Conservation (phyloP, 2,329 filamentous ascomycete genomes). For the Polytolypa hystricis region DNA sequence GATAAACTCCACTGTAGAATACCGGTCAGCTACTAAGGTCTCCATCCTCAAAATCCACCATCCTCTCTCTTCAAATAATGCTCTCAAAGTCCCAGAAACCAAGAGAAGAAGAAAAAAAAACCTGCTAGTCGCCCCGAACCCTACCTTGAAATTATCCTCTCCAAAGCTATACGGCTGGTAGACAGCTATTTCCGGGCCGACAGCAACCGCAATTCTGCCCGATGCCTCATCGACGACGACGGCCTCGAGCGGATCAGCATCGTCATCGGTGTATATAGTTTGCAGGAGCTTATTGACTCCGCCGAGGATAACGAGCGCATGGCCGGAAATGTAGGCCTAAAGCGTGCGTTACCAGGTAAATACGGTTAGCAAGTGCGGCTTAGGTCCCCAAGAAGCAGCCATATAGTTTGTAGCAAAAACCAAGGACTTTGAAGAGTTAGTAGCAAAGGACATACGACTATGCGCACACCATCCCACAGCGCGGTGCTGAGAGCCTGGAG, state of each 20-base stretch:
- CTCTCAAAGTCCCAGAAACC: neutral
- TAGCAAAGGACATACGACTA: slow-evolving; percentile 55
- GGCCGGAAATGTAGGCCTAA: slow-evolving; percentile 81
- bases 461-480: slow-evolving; percentile 59
- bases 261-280: slow-evolving; percentile 77
- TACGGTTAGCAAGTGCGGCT: slow-evolving; percentile 3
- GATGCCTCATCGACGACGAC: slow-evolving; percentile 70
- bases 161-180: slow-evolving; percentile 64
- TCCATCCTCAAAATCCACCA: neutral
- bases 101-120: neutral
- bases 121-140: too few species aligned
- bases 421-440: too few species aligned
- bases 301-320: slow-evolving; percentile 72
- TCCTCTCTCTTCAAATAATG: slow-evolving; percentile 9
- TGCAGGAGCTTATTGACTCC: slow-evolving; percentile 67
- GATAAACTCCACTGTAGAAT: slow-evolving; percentile 51
- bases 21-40: slow-evolving; percentile 9
- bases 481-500: slow-evolving; percentile 67
- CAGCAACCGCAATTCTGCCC: slow-evolving; percentile 74
- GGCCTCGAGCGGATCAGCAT: slow-evolving; percentile 52
- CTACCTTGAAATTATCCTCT: slow-evolving; percentile 65
- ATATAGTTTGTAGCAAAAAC: neutral
- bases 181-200: slow-evolving; percentile 55
- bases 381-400: too few species aligned
- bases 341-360: slow-evolving; percentile 3